Base-by-base conservation (phyloP, 1,284 basidiomycete species). In the Hortiboletus rubellus region DNA sequence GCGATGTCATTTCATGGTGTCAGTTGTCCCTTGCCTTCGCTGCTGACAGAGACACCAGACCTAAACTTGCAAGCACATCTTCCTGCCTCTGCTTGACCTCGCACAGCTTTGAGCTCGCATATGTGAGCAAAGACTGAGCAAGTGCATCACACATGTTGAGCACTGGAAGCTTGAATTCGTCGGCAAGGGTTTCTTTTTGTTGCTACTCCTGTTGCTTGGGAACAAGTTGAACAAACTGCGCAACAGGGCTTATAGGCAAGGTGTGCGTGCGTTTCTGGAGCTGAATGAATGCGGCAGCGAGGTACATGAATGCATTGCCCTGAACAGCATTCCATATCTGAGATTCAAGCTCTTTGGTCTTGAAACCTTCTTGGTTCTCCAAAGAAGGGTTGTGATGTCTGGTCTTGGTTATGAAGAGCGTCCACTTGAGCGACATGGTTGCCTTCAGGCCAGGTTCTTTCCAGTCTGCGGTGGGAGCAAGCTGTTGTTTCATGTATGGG, bases 1-100 rank as follows among this genome's bases (percentile, higher is more conserved):
- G 93, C 92, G 59, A 94, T 89, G 66, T 96, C 91, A 66, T 88
- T 91, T 1, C 92, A 83, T 3, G 87, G 84, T 3, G 66, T 22
- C 2, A 73, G 52, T 54, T 69, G 62, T 45, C 74, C 69, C 14
- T 79, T 76, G 7, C 66, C 52, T 46, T 82, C 81, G 8, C 74
- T 66, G 9, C 72, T 72, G 51, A 76, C 67, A 24, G 77, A 71
- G n/a, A 76, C 66, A 46, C 80, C 64, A 60, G 81, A 82, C 54
- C 82, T 81, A 55, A 78, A 76, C 55, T 83, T 2, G 87, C 86
- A 27, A 89, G 77, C 7, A 88, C 79, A 68, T 97, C 95, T 72
- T 97, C 95, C 70, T 97, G 94, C 42, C 87, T 79, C 65, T 95
- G 92, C 70, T 94, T 93, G 69, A 97, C 87, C 69, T 92, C 92